Percentiles rank a stretch among this genome's conserved stretches.
phyloP scores from a whole-genome alignment of 345 rosid genomes.

The Gossypioides kirkii region DNA sequence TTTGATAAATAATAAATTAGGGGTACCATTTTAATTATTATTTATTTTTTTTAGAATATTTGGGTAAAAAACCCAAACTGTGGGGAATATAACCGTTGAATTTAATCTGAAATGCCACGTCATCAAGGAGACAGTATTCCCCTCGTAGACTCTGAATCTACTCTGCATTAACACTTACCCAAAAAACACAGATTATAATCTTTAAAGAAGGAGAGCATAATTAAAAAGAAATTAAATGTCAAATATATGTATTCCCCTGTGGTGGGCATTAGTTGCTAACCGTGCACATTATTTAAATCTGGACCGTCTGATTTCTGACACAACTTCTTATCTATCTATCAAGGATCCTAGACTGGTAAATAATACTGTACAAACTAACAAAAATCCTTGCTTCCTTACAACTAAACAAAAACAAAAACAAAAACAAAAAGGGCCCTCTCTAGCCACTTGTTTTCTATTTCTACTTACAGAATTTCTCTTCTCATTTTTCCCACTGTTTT shows the following conservation, averaged over 20 bases:
- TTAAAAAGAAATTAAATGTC: background rate
- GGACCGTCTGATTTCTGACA: background rate
- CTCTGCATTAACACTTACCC: background rate
- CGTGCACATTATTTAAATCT: background rate
- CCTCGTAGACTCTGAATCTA: constrained; percentile 17
- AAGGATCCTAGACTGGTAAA: background rate
- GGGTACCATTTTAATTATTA: too few species aligned
- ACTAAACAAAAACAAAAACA: background rate
- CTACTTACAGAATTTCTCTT: constrained; percentile 6
- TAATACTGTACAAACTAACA: background rate
- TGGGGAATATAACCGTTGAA: constrained; percentile 11
- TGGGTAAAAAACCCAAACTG: too few species aligned
- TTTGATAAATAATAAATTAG: too few species aligned
- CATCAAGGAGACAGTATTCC: background rate
- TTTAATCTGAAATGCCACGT: constrained; percentile 3
- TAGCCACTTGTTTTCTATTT: constrained; percentile 5
- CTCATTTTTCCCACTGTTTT: background rate
- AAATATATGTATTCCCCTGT: background rate
- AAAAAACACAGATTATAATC: background rate
- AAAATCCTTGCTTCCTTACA: constrained; percentile 1
- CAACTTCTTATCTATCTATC: background rate
- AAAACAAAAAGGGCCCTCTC: background rate
- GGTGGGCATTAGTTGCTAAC: background rate
- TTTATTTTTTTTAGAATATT: too few species aligned
- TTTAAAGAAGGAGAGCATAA: background rate